Evolutionary conservation across 352 stramenopile species (phyloP).

Genomic region (Globisporangium polare): DNA sequence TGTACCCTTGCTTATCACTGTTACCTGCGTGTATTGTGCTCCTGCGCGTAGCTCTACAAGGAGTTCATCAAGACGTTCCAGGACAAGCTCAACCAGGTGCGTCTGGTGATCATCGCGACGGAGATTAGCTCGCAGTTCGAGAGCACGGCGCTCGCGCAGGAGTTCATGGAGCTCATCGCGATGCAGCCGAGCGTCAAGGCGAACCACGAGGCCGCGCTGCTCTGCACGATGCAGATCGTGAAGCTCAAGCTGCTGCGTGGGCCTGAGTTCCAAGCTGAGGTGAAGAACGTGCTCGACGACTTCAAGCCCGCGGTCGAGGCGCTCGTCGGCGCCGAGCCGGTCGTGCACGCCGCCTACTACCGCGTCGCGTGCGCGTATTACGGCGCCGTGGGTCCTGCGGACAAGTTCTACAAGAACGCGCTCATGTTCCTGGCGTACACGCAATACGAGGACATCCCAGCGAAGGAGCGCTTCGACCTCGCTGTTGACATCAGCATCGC

Average conservation of each 20-base stretch:
- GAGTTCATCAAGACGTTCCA: conserved; percentile 94
- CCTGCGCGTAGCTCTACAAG: conserved; percentile 76
- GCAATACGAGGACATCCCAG: conserved; percentile 85
- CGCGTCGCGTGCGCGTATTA: conserved; percentile 93
- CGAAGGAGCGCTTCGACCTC: conserved; percentile 79
- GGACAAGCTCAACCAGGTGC: conserved; percentile 95
- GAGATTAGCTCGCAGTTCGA: conserved; percentile 79
- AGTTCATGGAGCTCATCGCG: conserved; percentile 67
- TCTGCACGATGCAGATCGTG: conserved; percentile 78
- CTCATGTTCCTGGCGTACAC: conserved; percentile 97
- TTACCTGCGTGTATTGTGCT: neutral
- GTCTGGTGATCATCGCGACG: conserved; percentile 90
- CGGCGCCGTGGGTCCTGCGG: conserved; percentile 82
- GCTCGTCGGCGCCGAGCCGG: conserved; percentile 82
- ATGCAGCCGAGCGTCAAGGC: conserved; percentile 57
- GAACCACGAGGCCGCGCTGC: conserved; percentile 56
- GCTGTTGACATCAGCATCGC: conserved; percentile 95
- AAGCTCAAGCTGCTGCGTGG: conserved; percentile 68
- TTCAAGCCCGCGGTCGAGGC: conserved; percentile 75
- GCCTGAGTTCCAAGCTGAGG: conserved; percentile 43
- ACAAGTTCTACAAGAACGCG: conserved; percentile 96
- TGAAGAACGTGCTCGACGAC: conserved; percentile 70
- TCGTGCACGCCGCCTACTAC: conserved; percentile 94
- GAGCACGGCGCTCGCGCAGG: conserved; percentile 59
- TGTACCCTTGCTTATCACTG: neutral